phyloP scores from a whole-genome alignment of 2,329 filamentous ascomycete genomes.

The Gnomoniopsis smithogilvyi region DNA sequence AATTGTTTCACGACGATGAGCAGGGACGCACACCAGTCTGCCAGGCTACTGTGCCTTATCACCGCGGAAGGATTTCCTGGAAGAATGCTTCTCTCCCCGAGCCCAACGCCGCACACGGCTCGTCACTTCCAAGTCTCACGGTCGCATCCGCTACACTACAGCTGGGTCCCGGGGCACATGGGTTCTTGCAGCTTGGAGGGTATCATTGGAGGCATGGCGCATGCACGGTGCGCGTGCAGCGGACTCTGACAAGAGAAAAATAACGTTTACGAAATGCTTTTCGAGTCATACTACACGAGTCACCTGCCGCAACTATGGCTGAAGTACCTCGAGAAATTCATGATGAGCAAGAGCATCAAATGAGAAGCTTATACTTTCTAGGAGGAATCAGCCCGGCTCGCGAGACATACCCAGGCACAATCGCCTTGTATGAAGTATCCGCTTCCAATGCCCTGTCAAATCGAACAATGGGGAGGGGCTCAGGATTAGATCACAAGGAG shows the following conservation, averaged over 20 bases:
- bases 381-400: neutral
- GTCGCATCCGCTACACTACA: neutral
- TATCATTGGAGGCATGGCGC: slow-evolving; percentile 3
- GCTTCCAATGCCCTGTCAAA: neutral
- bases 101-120: neutral
- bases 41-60: neutral
- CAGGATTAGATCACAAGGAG: neutral
- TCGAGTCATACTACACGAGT: neutral
- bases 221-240: neutral
- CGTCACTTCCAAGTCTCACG: neutral
- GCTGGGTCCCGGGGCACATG: neutral
- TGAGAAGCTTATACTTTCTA: neutral
- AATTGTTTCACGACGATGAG: neutral
- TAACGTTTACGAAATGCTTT: neutral
- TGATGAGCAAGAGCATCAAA: neutral
- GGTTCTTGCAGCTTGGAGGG: slow-evolving; percentile 6
- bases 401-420: neutral
- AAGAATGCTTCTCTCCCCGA: neutral
- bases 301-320: neutral
- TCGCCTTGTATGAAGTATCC: neutral
- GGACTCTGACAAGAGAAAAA: neutral
- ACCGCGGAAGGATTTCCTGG: neutral
- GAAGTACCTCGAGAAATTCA: neutral
- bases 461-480: neutral
- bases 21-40: neutral